A percentile compares a stretch with the other conserved stretches of the same genome.
Conservation (phyloP, 2,329 filamentous ascomycete genomes). For the Phyllosticta citriasiana region DNA sequence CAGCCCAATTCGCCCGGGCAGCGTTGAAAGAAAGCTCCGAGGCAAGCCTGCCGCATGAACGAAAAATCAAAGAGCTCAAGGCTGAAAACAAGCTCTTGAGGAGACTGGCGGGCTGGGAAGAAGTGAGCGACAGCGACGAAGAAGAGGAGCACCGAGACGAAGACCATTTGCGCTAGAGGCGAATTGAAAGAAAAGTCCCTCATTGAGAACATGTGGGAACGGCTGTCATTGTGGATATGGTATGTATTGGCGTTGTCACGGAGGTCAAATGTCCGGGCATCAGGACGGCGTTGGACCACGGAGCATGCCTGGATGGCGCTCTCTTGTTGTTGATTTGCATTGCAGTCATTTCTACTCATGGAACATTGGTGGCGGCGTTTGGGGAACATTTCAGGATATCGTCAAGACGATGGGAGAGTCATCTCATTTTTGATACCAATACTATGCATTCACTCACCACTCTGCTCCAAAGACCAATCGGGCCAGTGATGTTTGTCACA, state of each 20-base stretch:
- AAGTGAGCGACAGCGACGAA: conserved; percentile 29
- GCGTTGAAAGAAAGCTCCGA: conserved; percentile 32
- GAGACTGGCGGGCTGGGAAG: conserved; percentile 36
- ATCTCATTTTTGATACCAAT: neutral
- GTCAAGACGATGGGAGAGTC: neutral
- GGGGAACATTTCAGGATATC: neutral
- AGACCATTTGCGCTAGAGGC: conserved; percentile 5
- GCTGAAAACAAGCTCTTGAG: conserved; percentile 40
- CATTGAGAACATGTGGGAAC: conserved; percentile 3
- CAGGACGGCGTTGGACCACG: neutral
- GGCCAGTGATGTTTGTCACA: neutral
- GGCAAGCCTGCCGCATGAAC: conserved; percentile 25
- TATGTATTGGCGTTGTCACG: neutral
- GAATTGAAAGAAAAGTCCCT: neutral
- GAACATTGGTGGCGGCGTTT: neutral
- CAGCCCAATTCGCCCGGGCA: conserved; percentile 32
- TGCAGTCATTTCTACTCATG: neutral
- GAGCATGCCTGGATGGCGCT: neutral
- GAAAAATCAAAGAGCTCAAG: conserved; percentile 32
- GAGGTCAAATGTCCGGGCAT: neutral
- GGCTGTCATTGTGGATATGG: neutral
- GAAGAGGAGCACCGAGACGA: conserved; percentile 27
- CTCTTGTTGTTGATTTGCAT: neutral
- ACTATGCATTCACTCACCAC: neutral
- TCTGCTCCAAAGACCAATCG: neutral